A percentile compares a stretch with the other conserved stretches of the same genome.
These are phyloP conservation scores for Colletotrichum filicis DNA, from an alignment of 2,329 filamentous ascomycete genomes.

Conservation along the genomic window DNA sequence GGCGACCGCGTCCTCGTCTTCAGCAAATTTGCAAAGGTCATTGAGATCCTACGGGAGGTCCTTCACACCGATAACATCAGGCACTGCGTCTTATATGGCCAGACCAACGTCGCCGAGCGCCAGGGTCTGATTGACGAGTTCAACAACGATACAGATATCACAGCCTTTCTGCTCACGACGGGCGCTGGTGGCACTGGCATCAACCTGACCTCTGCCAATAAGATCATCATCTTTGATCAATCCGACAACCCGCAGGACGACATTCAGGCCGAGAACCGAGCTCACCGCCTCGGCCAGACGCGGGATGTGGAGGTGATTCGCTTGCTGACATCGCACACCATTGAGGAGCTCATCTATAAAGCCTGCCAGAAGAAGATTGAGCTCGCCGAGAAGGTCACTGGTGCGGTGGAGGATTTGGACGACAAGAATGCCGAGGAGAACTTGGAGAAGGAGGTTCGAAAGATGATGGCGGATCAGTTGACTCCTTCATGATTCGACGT, in stretches of 20 bases:
- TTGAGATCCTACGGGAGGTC: constrained; percentile 89
- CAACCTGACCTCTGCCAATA: constrained; percentile 95
- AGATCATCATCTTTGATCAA: constrained; percentile 96
- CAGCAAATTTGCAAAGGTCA: constrained; percentile 90
- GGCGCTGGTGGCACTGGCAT: constrained; percentile 97
- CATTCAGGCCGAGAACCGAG: constrained; percentile 97
- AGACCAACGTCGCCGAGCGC: constrained; percentile 82
- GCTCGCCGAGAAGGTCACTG: constrained; percentile 74
- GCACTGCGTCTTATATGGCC: constrained; percentile 89
- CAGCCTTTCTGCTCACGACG: constrained; percentile 92
- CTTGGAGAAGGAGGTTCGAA: constrained; percentile 55
- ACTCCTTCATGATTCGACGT: constrained; percentile 46
- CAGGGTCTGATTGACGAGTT: constrained; percentile 92
- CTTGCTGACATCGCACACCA: constrained; percentile 82
- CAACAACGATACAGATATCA: constrained; percentile 78
- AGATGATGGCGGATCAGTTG: constrained; percentile 53
- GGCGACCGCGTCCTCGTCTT: constrained; percentile 92
- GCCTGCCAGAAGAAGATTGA: constrained; percentile 94
- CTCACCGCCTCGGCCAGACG: constrained; percentile 93
- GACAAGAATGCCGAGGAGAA: constrained; percentile 46
- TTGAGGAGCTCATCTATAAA: constrained; percentile 93
- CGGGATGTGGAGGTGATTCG: constrained; percentile 90
- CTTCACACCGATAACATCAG: constrained; percentile 77
- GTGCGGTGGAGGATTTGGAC: constrained; percentile 46
- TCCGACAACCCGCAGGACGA: constrained; percentile 99